Evolutionary conservation across 306 rosid species (phyloP).

Genomic region (Macrotyloma uniflorum): DNA sequence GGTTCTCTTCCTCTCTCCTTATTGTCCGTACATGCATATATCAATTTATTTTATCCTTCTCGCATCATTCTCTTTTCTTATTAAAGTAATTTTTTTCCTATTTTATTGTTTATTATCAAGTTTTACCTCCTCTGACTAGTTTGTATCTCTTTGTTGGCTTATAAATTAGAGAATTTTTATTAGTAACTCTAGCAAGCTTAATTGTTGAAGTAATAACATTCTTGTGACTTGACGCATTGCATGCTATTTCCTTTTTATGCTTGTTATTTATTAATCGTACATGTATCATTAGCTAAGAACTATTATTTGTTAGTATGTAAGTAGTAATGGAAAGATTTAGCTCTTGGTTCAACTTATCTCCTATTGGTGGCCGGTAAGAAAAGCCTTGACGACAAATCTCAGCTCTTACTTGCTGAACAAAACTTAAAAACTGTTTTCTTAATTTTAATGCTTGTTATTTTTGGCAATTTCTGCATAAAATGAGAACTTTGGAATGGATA

Average conservation of each 20-base stretch:
- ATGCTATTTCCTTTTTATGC: neutral
- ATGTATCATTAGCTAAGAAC: neutral
- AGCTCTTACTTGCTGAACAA: neutral
- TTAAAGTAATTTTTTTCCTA: neutral
- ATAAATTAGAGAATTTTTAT: neutral
- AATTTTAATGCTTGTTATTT: neutral
- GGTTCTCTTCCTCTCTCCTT: neutral
- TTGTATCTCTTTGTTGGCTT: neutral
- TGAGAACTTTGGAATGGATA: neutral
- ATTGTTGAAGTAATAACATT: neutral
- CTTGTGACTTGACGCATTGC: neutral
- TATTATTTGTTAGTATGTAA: neutral
- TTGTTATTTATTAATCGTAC: neutral
- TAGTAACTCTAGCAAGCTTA: neutral
- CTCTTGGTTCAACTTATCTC: neutral
- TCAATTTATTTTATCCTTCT: neutral
- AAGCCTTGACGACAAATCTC: neutral
- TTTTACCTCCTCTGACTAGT: neutral
- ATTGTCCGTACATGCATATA: neutral
- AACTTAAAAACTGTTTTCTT: neutral
- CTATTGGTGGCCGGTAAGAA: neutral
- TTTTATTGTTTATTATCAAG: neutral
- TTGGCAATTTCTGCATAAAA: neutral
- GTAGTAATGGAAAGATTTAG: neutral
- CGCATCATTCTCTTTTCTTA: neutral